Evolutionary conservation across 768 basidiomycete species (phyloP).

Genomic region (Tremella fuciformis): DNA sequence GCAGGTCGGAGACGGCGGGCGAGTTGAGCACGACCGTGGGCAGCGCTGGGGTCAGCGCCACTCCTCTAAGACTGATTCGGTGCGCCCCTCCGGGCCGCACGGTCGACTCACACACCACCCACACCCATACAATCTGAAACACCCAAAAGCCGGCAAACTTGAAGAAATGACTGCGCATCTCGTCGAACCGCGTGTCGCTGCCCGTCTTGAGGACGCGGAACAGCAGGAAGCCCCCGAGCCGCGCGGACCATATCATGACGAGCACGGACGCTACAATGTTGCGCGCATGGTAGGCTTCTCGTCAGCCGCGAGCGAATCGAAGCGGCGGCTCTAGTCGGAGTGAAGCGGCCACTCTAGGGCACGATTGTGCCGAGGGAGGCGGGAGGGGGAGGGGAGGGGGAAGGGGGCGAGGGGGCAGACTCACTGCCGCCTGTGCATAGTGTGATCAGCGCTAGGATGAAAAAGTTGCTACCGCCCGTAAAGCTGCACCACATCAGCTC

Average conservation of each 20-base stretch:
- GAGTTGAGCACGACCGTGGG: conserved; percentile 68
- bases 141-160: conserved; percentile 65
- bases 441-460: conserved; percentile 64
- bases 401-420: no score
- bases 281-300: conserved; percentile 58
- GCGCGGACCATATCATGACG: conserved; percentile 67
- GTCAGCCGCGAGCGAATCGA: neutral
- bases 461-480: conserved; percentile 66
- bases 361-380: no score
- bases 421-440: conserved; percentile 60
- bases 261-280: conserved; percentile 53
- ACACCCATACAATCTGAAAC: conserved; percentile 64
- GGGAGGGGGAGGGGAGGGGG: no score
- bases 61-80: neutral
- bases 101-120: conserved; percentile 35
- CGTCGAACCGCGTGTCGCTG: conserved; percentile 66
- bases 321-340: no score
- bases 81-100: no score
- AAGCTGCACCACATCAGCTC: conserved; percentile 51
- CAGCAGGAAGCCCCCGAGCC: conserved; percentile 65
- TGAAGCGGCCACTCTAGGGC: no score
- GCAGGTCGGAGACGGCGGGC: conserved; percentile 60
- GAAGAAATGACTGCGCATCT: conserved; percentile 65
- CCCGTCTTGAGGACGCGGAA: conserved; percentile 69
- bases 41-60: conserved; percentile 51